Base-by-base conservation (phyloP, 1,284 basidiomycete species). In the Pseudozyma thailandica region DNA sequence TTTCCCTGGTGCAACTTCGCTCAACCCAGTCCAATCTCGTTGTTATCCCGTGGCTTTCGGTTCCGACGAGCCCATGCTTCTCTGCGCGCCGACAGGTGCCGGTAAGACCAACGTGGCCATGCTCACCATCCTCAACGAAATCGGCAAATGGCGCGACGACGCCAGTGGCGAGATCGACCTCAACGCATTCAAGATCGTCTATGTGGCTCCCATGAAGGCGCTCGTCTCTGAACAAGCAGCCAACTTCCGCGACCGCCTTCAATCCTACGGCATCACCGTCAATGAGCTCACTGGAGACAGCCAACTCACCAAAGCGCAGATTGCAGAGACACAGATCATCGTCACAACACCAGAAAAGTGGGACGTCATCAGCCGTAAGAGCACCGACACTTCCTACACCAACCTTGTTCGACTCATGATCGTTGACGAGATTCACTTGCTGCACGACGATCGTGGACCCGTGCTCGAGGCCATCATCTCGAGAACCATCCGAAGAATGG, bases 51-150 rank as follows among this genome's bases (percentile, higher is more conserved):
- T 94, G 55, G 96, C 95, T 0, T 98, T 97, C 82, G 93, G 93
- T 4, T 73, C 75, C 21, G 94, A 97, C 76, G 94, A 98, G 75
- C 94, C 95, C 0, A 88, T 98, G 75, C 86, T 99, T 27, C 89
- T 98, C 37, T 98, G 96, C 86, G 96, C 96, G 0, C 96, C 96
- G 2, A 98, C 96, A 0, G 96, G 96, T 84, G 96, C 96, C 5
- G 96, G 96, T 74, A 99, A 99, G 93, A 99, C 96, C 28, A 99
- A 99, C 78, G 96, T 98, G 26, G 96, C 96, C 13, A 93, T 98
- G 89, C 87, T 98, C 13, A 80, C 81, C 49, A 80, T 82, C 25
- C 72, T 82, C 41, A 68, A 72, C 56, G 81, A 82, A 61, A 50
- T 82, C 6, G 69, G 73, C 45, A 81, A 82, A 50, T 79, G 74